These are phyloP conservation scores for Rubia yunnanensis DNA, from an alignment of 257 asterid species.

Conservation along the genomic window DNA sequence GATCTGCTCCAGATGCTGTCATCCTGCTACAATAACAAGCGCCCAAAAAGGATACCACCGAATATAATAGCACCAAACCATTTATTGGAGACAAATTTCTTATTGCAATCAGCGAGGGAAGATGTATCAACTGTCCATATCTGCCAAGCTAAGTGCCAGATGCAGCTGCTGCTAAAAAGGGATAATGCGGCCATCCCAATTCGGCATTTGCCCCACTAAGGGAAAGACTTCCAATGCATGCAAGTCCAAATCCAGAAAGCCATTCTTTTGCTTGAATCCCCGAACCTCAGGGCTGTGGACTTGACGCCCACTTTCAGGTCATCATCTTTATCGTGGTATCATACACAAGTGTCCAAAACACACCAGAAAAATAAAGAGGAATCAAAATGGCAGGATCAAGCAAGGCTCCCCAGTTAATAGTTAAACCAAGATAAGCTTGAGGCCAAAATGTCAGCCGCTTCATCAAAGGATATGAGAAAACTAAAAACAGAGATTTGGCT, in stretches of 20 bases:
- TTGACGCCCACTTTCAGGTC: conserved; percentile 83
- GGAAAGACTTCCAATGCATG: conserved; percentile 67
- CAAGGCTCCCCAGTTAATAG: conserved; percentile 96
- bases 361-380: conserved; percentile 75
- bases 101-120: conserved; percentile 75
- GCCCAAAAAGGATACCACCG: conserved; percentile 63
- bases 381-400: conserved; percentile 68
- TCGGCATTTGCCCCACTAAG: conserved; percentile 68
- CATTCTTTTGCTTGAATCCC: conserved; percentile 79
- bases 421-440: conserved; percentile 92
- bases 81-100: conserved; percentile 78
- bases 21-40: conserved; percentile 3
- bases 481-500: conserved; percentile 75
- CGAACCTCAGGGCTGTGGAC: conserved; percentile 94
- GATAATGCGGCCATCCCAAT: conserved; percentile 70
- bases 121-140: conserved; percentile 68
- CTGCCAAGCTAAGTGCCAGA: conserved; percentile 85
- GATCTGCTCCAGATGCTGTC: no score
- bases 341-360: conserved; percentile 85
- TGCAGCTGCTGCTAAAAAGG: conserved; percentile 54
- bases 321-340: conserved; percentile 94
- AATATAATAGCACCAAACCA: conserved; percentile 89
- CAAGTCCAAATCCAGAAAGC: conserved; percentile 75
- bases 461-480: conserved; percentile 91
- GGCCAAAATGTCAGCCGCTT: conserved; percentile 93